phyloP scores from a whole-genome alignment of 2,329 filamentous ascomycete genomes.

The Cercospora nicotianae region DNA sequence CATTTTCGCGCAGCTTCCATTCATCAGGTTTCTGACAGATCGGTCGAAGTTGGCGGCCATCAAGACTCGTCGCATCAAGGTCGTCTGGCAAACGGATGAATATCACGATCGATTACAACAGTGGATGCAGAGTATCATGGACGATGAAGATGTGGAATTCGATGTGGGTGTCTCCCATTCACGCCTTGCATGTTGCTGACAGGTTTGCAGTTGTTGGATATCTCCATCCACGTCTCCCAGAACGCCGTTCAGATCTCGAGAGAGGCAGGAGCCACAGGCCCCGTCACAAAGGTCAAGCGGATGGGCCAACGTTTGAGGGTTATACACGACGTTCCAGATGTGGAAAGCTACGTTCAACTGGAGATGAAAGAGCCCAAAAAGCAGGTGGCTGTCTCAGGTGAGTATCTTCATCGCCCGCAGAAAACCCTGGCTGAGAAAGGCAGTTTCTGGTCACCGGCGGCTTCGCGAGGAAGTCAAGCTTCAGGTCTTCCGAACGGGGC shows the following conservation, averaged over 20 bases:
- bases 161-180: not conserved
- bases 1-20: too few species aligned
- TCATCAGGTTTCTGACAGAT: too few species aligned
- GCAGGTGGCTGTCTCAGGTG: slow-evolving; percentile 1
- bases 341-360: slow-evolving; percentile 5
- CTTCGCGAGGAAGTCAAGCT: not conserved
- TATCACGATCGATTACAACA: too few species aligned
- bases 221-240: not conserved
- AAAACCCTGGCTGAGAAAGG: not conserved
- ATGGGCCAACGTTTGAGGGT: slow-evolving; percentile 3
- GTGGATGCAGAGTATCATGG: too few species aligned
- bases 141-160: too few species aligned
- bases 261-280: not conserved
- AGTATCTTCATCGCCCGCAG: not conserved
- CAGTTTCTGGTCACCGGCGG: not conserved
- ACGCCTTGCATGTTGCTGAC: not conserved
- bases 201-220: slow-evolving; percentile 8
- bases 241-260: not conserved
- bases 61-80: too few species aligned
- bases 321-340: not conserved
- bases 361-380: slow-evolving; percentile 1
- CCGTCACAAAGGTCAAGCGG: too few species aligned
- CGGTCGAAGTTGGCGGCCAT: too few species aligned
- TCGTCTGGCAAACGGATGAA: too few species aligned
- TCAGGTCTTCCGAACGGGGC: not conserved